phyloP scores from a whole-genome alignment of 495 filamentous ascomycete species.

The Penicillium lagena region DNA sequence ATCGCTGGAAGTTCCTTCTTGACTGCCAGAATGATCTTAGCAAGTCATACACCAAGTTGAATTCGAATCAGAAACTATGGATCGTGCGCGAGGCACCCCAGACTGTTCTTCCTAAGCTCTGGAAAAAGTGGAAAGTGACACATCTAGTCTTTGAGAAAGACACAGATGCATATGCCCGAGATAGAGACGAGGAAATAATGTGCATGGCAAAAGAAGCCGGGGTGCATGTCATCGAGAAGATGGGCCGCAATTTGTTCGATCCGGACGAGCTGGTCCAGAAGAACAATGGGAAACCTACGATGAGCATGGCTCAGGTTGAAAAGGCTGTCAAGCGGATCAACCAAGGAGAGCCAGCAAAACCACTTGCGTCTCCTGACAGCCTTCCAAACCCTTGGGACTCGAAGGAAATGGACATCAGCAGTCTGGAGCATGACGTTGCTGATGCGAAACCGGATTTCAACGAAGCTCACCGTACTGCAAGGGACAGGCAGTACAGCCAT shows the following conservation, averaged over 20 bases:
- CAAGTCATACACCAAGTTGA: conserved; percentile 51
- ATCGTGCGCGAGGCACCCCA: conserved; percentile 62
- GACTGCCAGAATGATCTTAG: conserved; percentile 63
- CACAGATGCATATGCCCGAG: conserved; percentile 59
- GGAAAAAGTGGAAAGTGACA: conserved; percentile 59
- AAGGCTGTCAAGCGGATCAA: conserved; percentile 38
- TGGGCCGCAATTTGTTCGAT: conserved; percentile 61
- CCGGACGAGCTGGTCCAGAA: conserved; percentile 57
- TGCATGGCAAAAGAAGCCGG: conserved; percentile 52
- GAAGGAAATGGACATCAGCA: conserved; percentile 30
- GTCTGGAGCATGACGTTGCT: conserved; percentile 45
- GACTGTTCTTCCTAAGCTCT: conserved; percentile 59
- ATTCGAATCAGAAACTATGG: conserved; percentile 58
- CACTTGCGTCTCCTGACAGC: conserved; percentile 45
- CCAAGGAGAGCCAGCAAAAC: conserved; percentile 43
- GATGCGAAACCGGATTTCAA: conserved; percentile 48
- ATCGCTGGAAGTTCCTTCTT: conserved; percentile 63
- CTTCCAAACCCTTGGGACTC: conserved; percentile 54
- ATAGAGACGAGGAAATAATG: conserved; percentile 50
- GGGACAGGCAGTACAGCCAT: conserved; percentile 46
- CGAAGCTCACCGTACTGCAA: conserved; percentile 29
- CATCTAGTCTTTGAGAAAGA: conserved; percentile 72
- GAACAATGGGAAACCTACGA: conserved; percentile 60
- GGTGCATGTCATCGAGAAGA: conserved; percentile 52
- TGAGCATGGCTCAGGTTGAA: conserved; percentile 60